Conservation (phyloP, 164 flowering plant species). For the Houttuynia cordata region DNA sequence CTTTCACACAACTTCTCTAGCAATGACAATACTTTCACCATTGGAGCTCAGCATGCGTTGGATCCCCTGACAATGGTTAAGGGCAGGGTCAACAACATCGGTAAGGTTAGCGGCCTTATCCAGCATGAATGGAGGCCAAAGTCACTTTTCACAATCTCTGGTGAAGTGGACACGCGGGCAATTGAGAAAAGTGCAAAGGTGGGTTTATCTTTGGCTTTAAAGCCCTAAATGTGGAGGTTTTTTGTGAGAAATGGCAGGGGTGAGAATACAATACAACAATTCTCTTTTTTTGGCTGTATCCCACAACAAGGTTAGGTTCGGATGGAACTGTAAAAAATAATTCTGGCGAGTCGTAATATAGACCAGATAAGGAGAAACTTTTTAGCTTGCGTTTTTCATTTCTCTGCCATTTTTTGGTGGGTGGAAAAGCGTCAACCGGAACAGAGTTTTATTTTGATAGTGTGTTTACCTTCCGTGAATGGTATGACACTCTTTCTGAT, state of each 20-base stretch:
- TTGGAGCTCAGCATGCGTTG: conserved; percentile 71
- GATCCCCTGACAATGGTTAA: conserved; percentile 65
- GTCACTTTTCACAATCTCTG: conserved; percentile 64
- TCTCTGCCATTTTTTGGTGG: too few species aligned
- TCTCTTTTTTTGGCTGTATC: too few species aligned
- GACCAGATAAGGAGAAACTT: too few species aligned
- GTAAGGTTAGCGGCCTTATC: conserved; percentile 63
- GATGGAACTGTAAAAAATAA: too few species aligned
- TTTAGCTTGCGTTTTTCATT: too few species aligned
- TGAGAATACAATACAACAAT: not conserved
- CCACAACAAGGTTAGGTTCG: too few species aligned
- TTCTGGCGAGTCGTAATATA: too few species aligned
- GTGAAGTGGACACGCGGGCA: conserved; percentile 72
- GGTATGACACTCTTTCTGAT: too few species aligned
- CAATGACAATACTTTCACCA: conserved; percentile 59
- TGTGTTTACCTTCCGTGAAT: too few species aligned
- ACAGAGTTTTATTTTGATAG: too few species aligned
- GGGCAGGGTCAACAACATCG: conserved; percentile 60
- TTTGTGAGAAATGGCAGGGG: not conserved
- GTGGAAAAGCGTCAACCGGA: too few species aligned
- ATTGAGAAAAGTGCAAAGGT: conserved; percentile 73
- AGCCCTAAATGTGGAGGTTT: conserved; percentile 25
- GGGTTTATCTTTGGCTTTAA: conserved; percentile 68
- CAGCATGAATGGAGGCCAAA: conserved; percentile 87
- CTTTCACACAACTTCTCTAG: conserved; percentile 47